Evolutionary conservation across 129 eudicot species (phyloP), one percentile per base, ranked within the genome.

Genomic region (Tanacetum coccineum): DNA sequence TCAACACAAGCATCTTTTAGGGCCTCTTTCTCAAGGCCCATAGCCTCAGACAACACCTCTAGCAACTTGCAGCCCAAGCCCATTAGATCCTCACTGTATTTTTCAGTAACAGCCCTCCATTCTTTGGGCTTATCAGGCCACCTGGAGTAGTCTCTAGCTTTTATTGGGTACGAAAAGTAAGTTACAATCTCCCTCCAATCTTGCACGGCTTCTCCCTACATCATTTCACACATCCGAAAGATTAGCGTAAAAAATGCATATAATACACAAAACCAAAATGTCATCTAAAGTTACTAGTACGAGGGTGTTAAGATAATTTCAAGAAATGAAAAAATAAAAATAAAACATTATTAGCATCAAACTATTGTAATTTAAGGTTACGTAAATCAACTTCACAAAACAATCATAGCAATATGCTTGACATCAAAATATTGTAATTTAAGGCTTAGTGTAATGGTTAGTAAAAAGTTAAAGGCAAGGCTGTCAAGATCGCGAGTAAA

Each of bases 141-240:
- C 64, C 98, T 76, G 0, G 98, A 86, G 71, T 93, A 88, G 80
- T 93, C 98, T 39, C 96, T 73, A 44, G 81, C 78, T 56, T 66
- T 71, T 13, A 79, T 60, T 19, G 98, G 98, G 81, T 88, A 88
- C 0, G 98, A 84, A 70, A 93, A 93, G 54, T 86, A 93, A 11
- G 92, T 88, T 58, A 88, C 96, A 12, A 93, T 84, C 67, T 93
- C 96, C 15, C 98, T 86, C 95, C 96, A 93, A 74, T 93, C 95
- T 78, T 84, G 89, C 53, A 93, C 98, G 0, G 70, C 66, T 78
- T 93, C 98, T 32, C 98, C 98, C 98, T 93, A 70, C n/a, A n/a
- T n/a, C n/a, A n/a, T n/a, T n/a, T n/a, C n/a, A 70, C 60, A 72
- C 1, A 36, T 6, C 9, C 40, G 9, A 36, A 36, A 36, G 6